phyloP scores from a whole-genome alignment of 345 rosid genomes.

The Dovyalis caffra region DNA sequence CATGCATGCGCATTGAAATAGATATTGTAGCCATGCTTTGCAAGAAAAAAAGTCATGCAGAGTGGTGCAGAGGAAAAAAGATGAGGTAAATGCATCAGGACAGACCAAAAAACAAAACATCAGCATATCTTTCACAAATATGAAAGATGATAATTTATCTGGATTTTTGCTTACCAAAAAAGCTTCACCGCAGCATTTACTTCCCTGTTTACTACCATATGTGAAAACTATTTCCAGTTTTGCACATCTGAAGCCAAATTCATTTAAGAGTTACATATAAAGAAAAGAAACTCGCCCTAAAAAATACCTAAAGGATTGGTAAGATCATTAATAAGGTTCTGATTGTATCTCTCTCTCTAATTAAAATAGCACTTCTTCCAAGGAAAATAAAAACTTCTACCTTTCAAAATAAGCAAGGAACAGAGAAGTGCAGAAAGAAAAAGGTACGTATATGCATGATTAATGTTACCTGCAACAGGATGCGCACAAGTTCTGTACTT shows the following conservation, averaged over 20 bases:
- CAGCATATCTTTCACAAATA: neutral
- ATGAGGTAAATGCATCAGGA: neutral
- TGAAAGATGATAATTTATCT: neutral
- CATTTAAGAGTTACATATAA: neutral
- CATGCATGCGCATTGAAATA: neutral
- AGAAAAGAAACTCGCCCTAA: neutral
- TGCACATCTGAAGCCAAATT: neutral
- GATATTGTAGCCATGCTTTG: no score
- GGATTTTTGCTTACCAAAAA: neutral
- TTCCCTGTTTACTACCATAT: neutral
- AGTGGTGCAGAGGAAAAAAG: neutral
- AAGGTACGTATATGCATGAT: neutral
- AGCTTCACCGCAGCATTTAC: neutral
- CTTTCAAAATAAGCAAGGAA: neutral
- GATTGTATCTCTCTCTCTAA: neutral
- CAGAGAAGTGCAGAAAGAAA: neutral
- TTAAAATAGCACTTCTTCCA: neutral
- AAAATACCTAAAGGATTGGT: neutral
- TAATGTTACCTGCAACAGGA: slow-evolving; percentile 69
- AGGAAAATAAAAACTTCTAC: slow-evolving; percentile 2
- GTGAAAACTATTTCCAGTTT: neutral
- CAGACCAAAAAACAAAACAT: neutral
- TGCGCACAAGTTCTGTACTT: slow-evolving; percentile 96
- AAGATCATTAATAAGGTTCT: neutral
- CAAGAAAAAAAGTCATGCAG: neutral